Evolutionary conservation across 1,284 basidiomycete genomes (phyloP).

Genomic region (Ustilago shanxiensis): DNA sequence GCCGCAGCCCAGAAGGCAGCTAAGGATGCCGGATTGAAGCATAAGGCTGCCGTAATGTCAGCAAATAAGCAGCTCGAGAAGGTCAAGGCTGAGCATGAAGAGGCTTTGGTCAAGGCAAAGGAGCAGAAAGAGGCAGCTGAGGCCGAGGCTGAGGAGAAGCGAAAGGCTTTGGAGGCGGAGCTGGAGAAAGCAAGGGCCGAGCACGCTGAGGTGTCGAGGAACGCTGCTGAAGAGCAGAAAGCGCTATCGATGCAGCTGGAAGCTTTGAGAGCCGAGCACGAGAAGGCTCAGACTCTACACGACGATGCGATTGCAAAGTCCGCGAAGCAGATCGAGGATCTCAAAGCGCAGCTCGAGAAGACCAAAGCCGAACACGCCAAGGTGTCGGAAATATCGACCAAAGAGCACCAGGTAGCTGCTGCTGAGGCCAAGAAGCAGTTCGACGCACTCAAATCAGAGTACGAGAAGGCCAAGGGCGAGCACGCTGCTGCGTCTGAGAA

Average conservation of each 20-base stretch:
- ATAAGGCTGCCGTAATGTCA: constrained; percentile 32
- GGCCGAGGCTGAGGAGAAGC: constrained; percentile 15
- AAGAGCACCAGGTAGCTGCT: constrained; percentile 16
- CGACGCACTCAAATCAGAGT: constrained; percentile 15
- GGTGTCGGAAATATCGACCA: neutral
- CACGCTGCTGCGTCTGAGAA: constrained; percentile 9
- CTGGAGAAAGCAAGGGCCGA: constrained; percentile 18
- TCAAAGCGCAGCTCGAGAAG: constrained; percentile 19
- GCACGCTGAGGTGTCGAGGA: constrained; percentile 9
- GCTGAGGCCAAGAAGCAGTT: constrained; percentile 11
- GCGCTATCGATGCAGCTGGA: constrained; percentile 10
- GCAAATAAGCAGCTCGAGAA: constrained; percentile 20
- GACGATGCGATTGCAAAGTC: neutral
- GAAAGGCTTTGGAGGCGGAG: constrained; percentile 24
- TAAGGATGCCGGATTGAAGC: constrained; percentile 28
- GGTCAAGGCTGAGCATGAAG: constrained; percentile 16
- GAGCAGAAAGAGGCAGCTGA: constrained; percentile 12
- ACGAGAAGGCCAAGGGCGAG: constrained; percentile 27
- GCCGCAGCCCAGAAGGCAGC: constrained; percentile 37
- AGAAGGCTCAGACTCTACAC: constrained; percentile 4
- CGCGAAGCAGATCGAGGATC: constrained; percentile 3
- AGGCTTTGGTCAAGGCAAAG: constrained; percentile 1
- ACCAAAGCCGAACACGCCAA: neutral
- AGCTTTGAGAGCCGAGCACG: constrained; percentile 22
- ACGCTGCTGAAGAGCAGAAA: constrained; percentile 20